Evolutionary conservation across 2,329 filamentous ascomycete species (phyloP), one percentile per base, ranked within the genome.

Genomic region (Fusarium multiceps): DNA sequence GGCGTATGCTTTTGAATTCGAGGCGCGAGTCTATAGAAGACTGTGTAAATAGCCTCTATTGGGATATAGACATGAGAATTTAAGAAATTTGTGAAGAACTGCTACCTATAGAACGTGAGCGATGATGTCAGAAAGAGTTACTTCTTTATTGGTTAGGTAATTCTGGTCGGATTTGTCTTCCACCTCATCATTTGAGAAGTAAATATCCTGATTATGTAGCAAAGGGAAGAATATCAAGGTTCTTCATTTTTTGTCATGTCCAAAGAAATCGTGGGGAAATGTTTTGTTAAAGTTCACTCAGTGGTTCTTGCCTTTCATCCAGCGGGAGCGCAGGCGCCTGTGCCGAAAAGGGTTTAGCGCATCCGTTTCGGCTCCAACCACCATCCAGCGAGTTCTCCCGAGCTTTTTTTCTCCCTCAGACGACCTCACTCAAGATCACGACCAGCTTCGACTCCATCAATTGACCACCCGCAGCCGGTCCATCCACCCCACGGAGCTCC

Each of bases 341-440:
- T 23, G 59, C 78, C 77, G 32, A 74, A 79, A 76, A 21, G 13
- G 68, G 79, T 20, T 68, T 79, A 80, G 79, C 73, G 74, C 62
- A 43, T 49, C 25, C 34, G 41, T 58, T 46, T 74, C 75, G 71
- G 68, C 69, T 72, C 64, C 63, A 68, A 68, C 75, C 72, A 72
- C 71, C 68, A 71, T 65, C 77, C 77, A 76, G 79, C 80, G 80
- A 82, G 74, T 82, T 80, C 78, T 80, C 78, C 82, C 82, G 82
- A 84, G 81, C 81, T 81, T 83, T 84, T 83, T 83, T 82, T 82
- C 77, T 77, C 79, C 74, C 76, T 77, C 75, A 78, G 74, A 74
- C 73, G 72, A 73, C 72, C 72, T 73, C 76, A 68, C 65, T 54
- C 61, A 72, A 73, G 65, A 74, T 69, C 69, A 67, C 72, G 68